Conservation (phyloP, 1,284 basidiomycete genomes). For the Neonothopanus nambi region DNA sequence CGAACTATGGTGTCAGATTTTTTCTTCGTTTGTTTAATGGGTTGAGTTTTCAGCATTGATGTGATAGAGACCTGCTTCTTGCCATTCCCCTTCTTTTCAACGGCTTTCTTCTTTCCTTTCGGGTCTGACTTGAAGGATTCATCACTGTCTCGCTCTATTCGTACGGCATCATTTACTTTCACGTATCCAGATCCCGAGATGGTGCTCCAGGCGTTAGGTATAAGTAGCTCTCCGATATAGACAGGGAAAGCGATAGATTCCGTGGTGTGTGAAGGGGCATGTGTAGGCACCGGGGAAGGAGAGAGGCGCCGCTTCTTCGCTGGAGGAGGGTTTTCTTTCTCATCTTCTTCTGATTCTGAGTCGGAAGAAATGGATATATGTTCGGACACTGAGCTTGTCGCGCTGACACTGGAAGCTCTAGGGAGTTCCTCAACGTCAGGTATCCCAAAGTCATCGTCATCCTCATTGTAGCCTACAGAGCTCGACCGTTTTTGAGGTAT, state of each 20-base stretch:
- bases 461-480: slow-evolving; percentile 28
- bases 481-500: slow-evolving; percentile 19
- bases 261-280: slow-evolving; percentile 4
- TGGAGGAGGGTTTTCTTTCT: slow-evolving; percentile 29
- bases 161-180: slow-evolving; percentile 60
- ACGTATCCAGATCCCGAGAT: slow-evolving; percentile 73
- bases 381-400: slow-evolving; percentile 35
- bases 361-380: slow-evolving; percentile 21
- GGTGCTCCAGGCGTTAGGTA: slow-evolving; percentile 81
- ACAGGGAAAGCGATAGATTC: slow-evolving; percentile 29
- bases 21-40: slow-evolving; percentile 42
- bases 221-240: slow-evolving; percentile 69
- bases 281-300: slow-evolving; percentile 20
- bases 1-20: slow-evolving; percentile 71
- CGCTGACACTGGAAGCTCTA: slow-evolving; percentile 44
- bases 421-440: slow-evolving; percentile 31
- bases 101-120: slow-evolving; percentile 38
- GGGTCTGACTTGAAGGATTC: slow-evolving; percentile 29
- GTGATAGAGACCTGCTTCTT: slow-evolving; percentile 67
- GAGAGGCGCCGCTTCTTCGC: slow-evolving; percentile 56
- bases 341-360: too few relatives aligned
- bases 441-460: slow-evolving; percentile 34
- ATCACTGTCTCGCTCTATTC: slow-evolving; percentile 54
- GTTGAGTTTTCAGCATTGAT: slow-evolving; percentile 62
- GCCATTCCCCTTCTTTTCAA: slow-evolving; percentile 38